A percentile compares a stretch with the other conserved stretches of the same genome.
These are phyloP conservation scores for Neurospora sp. DNA, from an alignment of 495 filamentous ascomycete genomes.

Conservation along the genomic window DNA sequence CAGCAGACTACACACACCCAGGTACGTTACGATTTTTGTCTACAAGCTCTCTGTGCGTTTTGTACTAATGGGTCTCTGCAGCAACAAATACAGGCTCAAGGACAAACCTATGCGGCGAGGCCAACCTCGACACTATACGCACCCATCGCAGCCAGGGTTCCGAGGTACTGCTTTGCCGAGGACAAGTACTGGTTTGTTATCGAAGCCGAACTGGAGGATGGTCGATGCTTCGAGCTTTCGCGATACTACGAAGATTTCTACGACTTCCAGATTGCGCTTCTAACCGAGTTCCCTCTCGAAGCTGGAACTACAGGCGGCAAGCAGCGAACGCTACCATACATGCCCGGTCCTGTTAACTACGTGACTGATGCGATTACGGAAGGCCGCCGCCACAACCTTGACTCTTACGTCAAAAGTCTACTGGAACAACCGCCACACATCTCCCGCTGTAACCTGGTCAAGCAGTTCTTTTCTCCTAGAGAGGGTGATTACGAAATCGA, in stretches of 20 bases:
- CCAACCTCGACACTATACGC: constrained; percentile 36
- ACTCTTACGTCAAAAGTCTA: constrained; percentile 90
- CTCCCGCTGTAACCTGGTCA: constrained; percentile 68
- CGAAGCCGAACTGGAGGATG: constrained; percentile 84
- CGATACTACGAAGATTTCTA: constrained; percentile 98
- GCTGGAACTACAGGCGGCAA: constrained; percentile 71
- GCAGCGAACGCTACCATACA: constrained; percentile 83
- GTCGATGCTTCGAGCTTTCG: constrained; percentile 81
- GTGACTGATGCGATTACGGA: constrained; percentile 96
- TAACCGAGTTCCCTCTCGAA: constrained; percentile 89
- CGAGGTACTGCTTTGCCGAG: constrained; percentile 90
- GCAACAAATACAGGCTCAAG: constrained; percentile 20
- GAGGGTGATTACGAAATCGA: constrained; percentile 91
- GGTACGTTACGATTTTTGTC: constrained; percentile 23
- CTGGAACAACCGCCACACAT: constrained; percentile 77
- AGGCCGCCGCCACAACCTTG: constrained; percentile 78
- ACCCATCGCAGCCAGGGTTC: constrained; percentile 68
- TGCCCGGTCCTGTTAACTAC: constrained; percentile 96
- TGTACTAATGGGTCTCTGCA: constrained; percentile 14
- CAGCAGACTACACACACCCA: constrained; percentile 29
- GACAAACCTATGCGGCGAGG: constrained; percentile 23
- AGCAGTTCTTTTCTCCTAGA: constrained; percentile 79
- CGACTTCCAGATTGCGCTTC: constrained; percentile 91
- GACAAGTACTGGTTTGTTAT: constrained; percentile 99
- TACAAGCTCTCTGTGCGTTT: not conserved